Percentiles rank a stretch among this genome's conserved stretches.
These are phyloP conservation scores for Verbena officinalis DNA, from an alignment of 257 asterid species.

Conservation along the genomic window DNA sequence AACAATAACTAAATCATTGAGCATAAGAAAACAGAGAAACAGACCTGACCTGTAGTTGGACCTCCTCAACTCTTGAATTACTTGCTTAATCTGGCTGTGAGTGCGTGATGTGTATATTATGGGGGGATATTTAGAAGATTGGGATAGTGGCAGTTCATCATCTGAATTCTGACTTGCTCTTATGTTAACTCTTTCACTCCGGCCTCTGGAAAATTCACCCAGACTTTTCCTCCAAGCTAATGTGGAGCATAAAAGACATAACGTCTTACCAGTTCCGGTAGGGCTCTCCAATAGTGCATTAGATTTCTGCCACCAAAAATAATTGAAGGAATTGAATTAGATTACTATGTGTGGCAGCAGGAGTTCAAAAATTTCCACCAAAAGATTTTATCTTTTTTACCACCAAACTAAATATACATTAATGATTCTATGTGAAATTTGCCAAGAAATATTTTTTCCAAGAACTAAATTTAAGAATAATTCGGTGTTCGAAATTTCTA, in stretches of 20 bases:
- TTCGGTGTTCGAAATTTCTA: neutral
- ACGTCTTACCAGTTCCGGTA: constrained; percentile 97
- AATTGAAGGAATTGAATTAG: constrained; percentile 9
- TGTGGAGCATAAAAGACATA: constrained; percentile 94
- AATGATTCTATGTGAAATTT: neutral
- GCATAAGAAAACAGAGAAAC: constrained; percentile 22
- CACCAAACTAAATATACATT: neutral
- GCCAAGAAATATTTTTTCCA: constrained; percentile 6
- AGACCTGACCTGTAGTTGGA: constrained; percentile 81
- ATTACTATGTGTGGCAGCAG: neutral
- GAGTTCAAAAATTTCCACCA: neutral
- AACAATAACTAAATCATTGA: neutral
- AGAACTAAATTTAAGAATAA: neutral
- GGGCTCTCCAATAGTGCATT: constrained; percentile 98
- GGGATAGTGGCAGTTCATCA: constrained; percentile 47
- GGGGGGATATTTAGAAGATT: constrained; percentile 59
- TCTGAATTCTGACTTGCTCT: constrained; percentile 57
- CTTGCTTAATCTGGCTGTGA: constrained; percentile 97
- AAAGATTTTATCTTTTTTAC: no score
- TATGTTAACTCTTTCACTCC: constrained; percentile 45
- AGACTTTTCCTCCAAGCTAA: constrained; percentile 96
- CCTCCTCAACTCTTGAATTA: constrained; percentile 89
- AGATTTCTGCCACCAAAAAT: constrained; percentile 53
- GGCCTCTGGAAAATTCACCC: constrained; percentile 73
- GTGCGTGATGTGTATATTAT: constrained; percentile 94